Evolutionary conservation across 2,329 filamentous ascomycete genomes (phyloP).

Genomic region (Calonectria fujianensis): DNA sequence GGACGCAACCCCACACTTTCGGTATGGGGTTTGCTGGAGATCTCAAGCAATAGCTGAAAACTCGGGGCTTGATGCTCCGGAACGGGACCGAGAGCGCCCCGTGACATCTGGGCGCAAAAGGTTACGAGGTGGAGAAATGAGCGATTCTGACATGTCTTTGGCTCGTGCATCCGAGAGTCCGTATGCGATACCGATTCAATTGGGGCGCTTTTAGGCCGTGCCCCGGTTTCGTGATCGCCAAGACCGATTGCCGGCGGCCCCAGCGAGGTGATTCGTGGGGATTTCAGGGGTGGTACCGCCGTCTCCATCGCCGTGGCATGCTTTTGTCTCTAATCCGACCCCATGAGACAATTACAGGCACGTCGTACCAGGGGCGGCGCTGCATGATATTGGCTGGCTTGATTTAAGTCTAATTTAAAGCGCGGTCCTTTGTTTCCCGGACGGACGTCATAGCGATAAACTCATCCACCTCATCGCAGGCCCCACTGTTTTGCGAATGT

Average conservation of each 20-base stretch:
- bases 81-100: neutral
- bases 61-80: conserved; percentile 14
- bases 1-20: neutral
- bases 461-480: neutral
- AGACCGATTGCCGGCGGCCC: conserved; percentile 17
- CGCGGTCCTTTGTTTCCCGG: neutral
- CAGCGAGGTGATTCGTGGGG: conserved; percentile 28
- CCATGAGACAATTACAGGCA: conserved; percentile 19
- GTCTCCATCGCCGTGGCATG: conserved; percentile 5
- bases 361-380: neutral
- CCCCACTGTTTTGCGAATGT: neutral
- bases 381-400: neutral
- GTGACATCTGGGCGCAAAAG: neutral
- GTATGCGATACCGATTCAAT: neutral
- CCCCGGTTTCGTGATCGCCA: conserved; percentile 26
- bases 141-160: conserved; percentile 15
- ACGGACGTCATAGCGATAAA: neutral
- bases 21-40: neutral
- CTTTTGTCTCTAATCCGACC: conserved; percentile 4
- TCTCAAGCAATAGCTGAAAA: neutral
- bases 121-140: conserved; percentile 11
- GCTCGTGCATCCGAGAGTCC: neutral
- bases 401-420: neutral
- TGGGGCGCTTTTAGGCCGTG: conserved; percentile 22
- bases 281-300: conserved; percentile 18